Evolutionary conservation across 352 stramenopile genomes (phyloP).

Genomic region (Thalassiosira livingstoniorum): DNA sequence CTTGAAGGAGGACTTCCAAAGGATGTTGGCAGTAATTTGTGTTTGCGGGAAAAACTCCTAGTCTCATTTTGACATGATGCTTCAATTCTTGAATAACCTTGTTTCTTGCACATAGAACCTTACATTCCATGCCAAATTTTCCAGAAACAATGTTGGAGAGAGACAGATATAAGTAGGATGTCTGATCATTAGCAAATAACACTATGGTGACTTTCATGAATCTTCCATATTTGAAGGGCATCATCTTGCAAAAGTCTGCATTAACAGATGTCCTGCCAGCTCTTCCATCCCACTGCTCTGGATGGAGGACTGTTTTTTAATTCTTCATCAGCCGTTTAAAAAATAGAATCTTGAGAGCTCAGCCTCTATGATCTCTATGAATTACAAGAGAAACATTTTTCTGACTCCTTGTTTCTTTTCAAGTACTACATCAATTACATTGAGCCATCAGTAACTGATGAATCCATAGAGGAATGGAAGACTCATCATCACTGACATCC

Average conservation of each 20-base stretch:
- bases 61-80: background rate
- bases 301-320: background rate
- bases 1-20: background rate
- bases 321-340: background rate
- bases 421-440: too few relatives aligned
- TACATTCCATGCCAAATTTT: background rate
- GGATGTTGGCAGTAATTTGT: background rate
- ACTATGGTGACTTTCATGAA: background rate
- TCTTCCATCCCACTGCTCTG: background rate
- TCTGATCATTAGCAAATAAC: too few relatives aligned
- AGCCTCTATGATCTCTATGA: too few relatives aligned
- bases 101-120: background rate
- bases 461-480: background rate
- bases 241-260: background rate
- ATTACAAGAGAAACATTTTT: background rate
- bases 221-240: background rate
- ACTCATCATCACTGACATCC: background rate
- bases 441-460: too few relatives aligned
- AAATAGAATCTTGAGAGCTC: too few relatives aligned
- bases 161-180: too few relatives aligned
- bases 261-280: background rate
- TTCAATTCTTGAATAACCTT: background rate
- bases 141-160: too few relatives aligned
- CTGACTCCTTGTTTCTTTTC: background rate
- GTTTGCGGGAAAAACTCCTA: background rate